Base-by-base conservation (phyloP, 1,284 basidiomycete genomes). In the Ustilago lituana region DNA sequence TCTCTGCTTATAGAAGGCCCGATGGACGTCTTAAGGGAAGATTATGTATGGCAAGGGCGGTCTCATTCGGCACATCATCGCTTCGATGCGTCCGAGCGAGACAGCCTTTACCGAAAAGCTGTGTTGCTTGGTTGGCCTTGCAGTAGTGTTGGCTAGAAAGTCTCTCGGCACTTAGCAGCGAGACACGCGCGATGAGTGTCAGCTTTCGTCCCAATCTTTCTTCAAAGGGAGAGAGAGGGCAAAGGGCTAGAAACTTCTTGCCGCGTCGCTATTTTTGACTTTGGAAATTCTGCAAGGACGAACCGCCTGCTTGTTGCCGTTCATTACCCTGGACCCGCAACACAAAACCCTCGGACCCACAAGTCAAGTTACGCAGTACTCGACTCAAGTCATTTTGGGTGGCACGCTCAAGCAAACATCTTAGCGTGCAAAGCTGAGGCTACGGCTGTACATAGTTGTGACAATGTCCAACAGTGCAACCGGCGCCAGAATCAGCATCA, bases 331-430 rank as follows among this genome's bases (percentile, higher is more conserved):
- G n/a, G n/a, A n/a, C 14, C 23, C n/a, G 15, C 45, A 17, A 38
- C 40, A 31, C 55, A 32, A 23, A 52, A 52, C 56, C 56, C 56
- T 58, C 33, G n/a, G n/a, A n/a, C n/a, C 29, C 48, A 23, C 56
- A 46, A 51, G 55, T 51, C 47, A 49, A 57, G 47, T 58, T 51
- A 43, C 26, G 48, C 56, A 26, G 14, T 19, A 26, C 32, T 32
- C 20, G 24, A 47, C 45, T 20, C 26, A 29, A 36, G 48, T 58
- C 48, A 40, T 39, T 39, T 19, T 29, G 8, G 38, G 12, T 33
- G 15, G 44, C 22, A 32, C 27, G n/a, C n/a, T n/a, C n/a, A n/a
- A n/a, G n/a, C n/a, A n/a, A n/a, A n/a, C n/a, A n/a, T n/a, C n/a
- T n/a, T n/a, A n/a, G n/a, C n/a, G n/a, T n/a, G n/a, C n/a, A n/a